A percentile compares a stretch with the other conserved stretches of the same genome.
These are phyloP conservation scores for Alternaria gaisen DNA, from an alignment of 2,329 filamentous ascomycete species.

Conservation along the genomic window DNA sequence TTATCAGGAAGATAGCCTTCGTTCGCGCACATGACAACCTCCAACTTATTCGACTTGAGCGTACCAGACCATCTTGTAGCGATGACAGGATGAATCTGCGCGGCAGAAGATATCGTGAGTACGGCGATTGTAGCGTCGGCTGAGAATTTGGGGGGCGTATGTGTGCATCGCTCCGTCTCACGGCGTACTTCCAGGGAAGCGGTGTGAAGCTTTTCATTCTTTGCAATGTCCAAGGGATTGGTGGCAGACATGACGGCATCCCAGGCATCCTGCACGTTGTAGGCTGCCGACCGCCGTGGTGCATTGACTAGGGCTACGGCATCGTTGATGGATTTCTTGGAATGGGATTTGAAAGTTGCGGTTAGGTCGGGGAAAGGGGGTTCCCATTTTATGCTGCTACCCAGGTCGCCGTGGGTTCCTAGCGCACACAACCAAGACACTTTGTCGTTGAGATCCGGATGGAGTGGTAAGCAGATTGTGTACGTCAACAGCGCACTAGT, in stretches of 20 bases:
- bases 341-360: constrained; percentile 66
- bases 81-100: constrained; percentile 73
- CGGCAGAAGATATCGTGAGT: constrained; percentile 66
- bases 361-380: constrained; percentile 73
- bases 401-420: constrained; percentile 73
- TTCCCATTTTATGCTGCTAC: constrained; percentile 71
- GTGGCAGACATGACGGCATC: constrained; percentile 62
- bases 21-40: constrained; percentile 73
- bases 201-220: constrained; percentile 59
- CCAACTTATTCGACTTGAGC: constrained; percentile 65
- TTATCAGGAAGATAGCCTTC: constrained; percentile 69
- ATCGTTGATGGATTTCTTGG: constrained; percentile 69
- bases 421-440: constrained; percentile 69
- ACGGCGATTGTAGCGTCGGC: constrained; percentile 69
- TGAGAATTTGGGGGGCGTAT: constrained; percentile 70
- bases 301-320: constrained; percentile 72
- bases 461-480: constrained; percentile 66
- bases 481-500: constrained; percentile 72
- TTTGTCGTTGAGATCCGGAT: constrained; percentile 62
- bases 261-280: constrained; percentile 70
- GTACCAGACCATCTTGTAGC: constrained; percentile 72
- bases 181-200: constrained; percentile 67
- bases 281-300: constrained; percentile 68
- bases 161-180: constrained; percentile 69
- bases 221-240: constrained; percentile 62